These are phyloP conservation scores for Martensiomyces pterosporus DNA, from an alignment of 192 early-diverging fungal species.

Conservation along the genomic window DNA sequence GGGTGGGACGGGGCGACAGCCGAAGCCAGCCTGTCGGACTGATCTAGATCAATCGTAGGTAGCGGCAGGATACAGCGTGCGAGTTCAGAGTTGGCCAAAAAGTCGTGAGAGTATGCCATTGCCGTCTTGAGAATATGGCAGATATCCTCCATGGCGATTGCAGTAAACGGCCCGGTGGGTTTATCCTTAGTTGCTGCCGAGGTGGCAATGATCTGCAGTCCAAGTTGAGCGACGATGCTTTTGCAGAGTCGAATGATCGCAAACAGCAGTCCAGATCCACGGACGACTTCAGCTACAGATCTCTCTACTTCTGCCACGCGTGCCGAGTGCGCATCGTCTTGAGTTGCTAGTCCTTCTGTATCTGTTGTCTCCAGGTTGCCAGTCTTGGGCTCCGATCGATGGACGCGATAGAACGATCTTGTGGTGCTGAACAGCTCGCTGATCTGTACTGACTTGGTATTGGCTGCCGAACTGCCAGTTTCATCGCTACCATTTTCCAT, in stretches of 20 bases:
- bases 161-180: neutral
- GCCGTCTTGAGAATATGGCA: constrained; percentile 36
- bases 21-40: neutral
- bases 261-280: constrained; percentile 27
- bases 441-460: constrained; percentile 1
- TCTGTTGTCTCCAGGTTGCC: neutral
- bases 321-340: no score
- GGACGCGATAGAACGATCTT: constrained; percentile 25
- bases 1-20: neutral
- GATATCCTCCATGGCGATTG: constrained; percentile 26
- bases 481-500: constrained; percentile 2
- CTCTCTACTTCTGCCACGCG: constrained; percentile 12
- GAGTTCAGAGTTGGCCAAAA: constrained; percentile 3
- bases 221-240: constrained; percentile 15
- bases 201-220: constrained; percentile 2
- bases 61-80: constrained; percentile 10
- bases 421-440: constrained; percentile 18
- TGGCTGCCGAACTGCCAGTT: neutral
- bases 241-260: constrained; percentile 24
- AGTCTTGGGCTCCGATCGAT: constrained; percentile 1
- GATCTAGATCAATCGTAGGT: neutral
- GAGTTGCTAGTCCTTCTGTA: neutral
- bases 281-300: constrained; percentile 23
- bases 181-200: no score
- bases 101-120: constrained; percentile 18